Evolutionary conservation across 345 rosid species (phyloP), one percentile per base, ranked within the genome.

Genomic region (Conringia planisiliqua): DNA sequence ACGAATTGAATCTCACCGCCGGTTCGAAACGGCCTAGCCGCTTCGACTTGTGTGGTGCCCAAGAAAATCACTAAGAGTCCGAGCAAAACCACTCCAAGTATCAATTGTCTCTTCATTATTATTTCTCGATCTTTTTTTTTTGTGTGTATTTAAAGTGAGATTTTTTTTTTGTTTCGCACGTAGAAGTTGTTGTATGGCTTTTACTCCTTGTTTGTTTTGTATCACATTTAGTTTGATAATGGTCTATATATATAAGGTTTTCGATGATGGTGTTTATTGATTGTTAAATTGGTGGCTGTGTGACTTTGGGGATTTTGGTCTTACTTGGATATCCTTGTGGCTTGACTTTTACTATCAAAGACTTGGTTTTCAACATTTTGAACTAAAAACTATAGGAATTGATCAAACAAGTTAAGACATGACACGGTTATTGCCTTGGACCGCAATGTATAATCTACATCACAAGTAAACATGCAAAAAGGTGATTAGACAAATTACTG

Each of bases 321-420:
- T 61, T 59, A 67, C 73, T 59, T 14, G 50, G 54, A 50, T 29
- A 20, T 62, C 62, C 52, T 54, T 57, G 60, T 62, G 51, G 44
- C 74, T 76, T 76, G 80, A 76, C 80, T 76, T 76, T 76, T 55
- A 76, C 71, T 62, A 70, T 51, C 58, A 62, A 76, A 44, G 71
- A 76, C 71, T 76, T 68, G 36, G 55, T 42, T 60, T 75, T 75
- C 79, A 75, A 68, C 50, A 39, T 75, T 75, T 69, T 75, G 54
- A 76, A 32, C 62, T 10, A 62, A 68, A 62, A 68, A 62, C 14
- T 6, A 46, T 35, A 24, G 59, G 80, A 76, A 76, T 63, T 76
- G 80, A 76, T 76, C 75, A 76, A 76, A 76, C 75, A 70, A 70
- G 60, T 76, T 69, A 52, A 62, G 65, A 60, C 9, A 60, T 8